phyloP scores from a whole-genome alignment of 495 filamentous ascomycete species.

The Penicillium riverlandense region DNA sequence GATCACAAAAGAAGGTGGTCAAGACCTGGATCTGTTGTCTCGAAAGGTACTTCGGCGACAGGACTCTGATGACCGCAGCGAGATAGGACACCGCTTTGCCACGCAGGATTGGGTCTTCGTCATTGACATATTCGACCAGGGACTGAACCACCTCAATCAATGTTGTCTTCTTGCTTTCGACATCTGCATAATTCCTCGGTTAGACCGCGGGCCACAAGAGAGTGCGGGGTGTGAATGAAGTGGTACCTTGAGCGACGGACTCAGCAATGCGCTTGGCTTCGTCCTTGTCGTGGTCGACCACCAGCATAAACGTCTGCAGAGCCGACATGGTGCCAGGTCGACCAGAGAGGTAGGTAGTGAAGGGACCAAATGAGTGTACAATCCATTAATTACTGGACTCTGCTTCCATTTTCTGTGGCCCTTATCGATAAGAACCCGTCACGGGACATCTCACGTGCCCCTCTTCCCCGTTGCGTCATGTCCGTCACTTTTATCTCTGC shows the following conservation, averaged over 20 bases:
- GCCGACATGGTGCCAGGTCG: constrained; percentile 47
- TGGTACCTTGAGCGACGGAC: constrained; percentile 48
- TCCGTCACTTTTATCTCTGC: background rate
- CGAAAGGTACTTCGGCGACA: constrained; percentile 54
- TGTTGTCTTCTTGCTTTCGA: constrained; percentile 55
- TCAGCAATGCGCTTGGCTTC: constrained; percentile 53
- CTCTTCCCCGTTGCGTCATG: constrained; percentile 4
- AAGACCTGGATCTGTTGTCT: constrained; percentile 59
- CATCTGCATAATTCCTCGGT: constrained; percentile 31
- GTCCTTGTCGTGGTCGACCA: constrained; percentile 53
- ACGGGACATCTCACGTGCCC: background rate
- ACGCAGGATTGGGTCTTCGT: constrained; percentile 57
- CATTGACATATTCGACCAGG: constrained; percentile 62
- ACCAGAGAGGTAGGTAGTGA: constrained; percentile 5
- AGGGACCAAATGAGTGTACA: too few relatives aligned
- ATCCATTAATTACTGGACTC: too few relatives aligned
- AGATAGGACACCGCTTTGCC: constrained; percentile 64
- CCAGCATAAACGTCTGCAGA: constrained; percentile 58
- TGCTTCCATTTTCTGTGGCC: constrained; percentile 1
- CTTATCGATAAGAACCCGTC: constrained; percentile 8
- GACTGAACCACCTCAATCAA: constrained; percentile 61
- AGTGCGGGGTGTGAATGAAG: constrained; percentile 14
- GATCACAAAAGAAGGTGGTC: constrained; percentile 53
- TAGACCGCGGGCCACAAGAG: constrained; percentile 5
- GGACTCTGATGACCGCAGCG: constrained; percentile 51